A percentile compares a stretch with the other conserved stretches of the same genome.
Evolutionary conservation across 2,329 filamentous ascomycete genomes (phyloP).

Genomic region (Colletotrichum musicola): DNA sequence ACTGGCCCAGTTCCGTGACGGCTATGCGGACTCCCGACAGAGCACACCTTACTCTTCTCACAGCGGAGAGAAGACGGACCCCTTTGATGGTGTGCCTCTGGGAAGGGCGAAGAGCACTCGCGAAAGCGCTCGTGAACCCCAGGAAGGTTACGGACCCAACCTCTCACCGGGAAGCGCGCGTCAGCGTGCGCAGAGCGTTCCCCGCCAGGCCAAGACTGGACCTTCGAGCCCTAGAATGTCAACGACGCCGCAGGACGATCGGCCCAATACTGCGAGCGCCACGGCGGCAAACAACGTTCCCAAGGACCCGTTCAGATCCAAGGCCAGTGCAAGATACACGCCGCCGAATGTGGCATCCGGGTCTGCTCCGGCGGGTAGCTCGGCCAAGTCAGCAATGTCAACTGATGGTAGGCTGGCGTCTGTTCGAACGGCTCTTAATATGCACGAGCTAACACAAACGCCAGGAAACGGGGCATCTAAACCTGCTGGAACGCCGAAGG

Average conservation of each 20-base stretch:
- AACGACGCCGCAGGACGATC: conserved; percentile 30
- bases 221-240: conserved; percentile 32
- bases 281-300: conserved; percentile 32
- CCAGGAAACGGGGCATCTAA: conserved; percentile 8
- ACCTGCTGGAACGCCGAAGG: conserved; percentile 44
- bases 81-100: conserved; percentile 63
- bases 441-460: neutral
- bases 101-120: conserved; percentile 61
- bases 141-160: conserved; percentile 36
- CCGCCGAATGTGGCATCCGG: conserved; percentile 31
- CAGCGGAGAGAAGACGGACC: conserved; percentile 70
- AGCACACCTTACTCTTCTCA: conserved; percentile 69
- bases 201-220: conserved; percentile 37
- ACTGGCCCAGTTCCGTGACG: conserved; percentile 60
- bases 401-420: neutral
- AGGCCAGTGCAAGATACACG: conserved; percentile 40
- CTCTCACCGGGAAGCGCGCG: conserved; percentile 42
- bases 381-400: conserved; percentile 14
- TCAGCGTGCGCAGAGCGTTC: conserved; percentile 50
- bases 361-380: conserved; percentile 5
- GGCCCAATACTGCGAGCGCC: conserved; percentile 30
- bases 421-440: neutral
- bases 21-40: conserved; percentile 61
- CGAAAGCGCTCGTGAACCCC: conserved; percentile 48
- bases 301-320: conserved; percentile 37